Conservation (phyloP, 2,329 filamentous ascomycete genomes). For the Pyricularia sp. region DNA sequence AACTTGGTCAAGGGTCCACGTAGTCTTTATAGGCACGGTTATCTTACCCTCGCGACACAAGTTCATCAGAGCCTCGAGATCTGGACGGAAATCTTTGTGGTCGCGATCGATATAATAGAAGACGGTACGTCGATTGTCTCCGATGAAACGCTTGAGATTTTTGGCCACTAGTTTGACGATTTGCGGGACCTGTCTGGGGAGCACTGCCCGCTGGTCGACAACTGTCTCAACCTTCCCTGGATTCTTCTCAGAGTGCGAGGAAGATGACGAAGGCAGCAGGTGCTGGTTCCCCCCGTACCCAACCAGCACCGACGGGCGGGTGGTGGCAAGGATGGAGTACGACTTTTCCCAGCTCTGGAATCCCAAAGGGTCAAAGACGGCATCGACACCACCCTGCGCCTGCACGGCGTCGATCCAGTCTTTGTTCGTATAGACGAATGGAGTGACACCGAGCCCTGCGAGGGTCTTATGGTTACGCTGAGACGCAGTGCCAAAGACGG, state of each 20-base stretch:
- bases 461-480: constrained; percentile 32
- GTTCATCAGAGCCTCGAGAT: constrained; percentile 20
- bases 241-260: too few species aligned
- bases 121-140: constrained; percentile 17
- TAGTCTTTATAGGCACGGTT: constrained; percentile 24
- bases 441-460: constrained; percentile 25
- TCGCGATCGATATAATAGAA: constrained; percentile 28
- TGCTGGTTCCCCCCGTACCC: constrained; percentile 27
- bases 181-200: constrained; percentile 14
- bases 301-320: constrained; percentile 18
- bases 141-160: constrained; percentile 11
- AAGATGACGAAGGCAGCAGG: constrained; percentile 13
- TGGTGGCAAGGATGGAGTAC: constrained; percentile 29
- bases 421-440: constrained; percentile 39
- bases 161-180: constrained; percentile 24
- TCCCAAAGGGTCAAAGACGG: constrained; percentile 38
- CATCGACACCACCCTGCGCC: constrained; percentile 33
- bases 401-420: constrained; percentile 37
- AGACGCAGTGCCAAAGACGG: constrained; percentile 39
- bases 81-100: constrained; percentile 20
- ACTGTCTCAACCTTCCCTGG: neutral
- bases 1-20: constrained; percentile 31
- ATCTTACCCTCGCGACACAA: constrained; percentile 22
- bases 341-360: constrained; percentile 41
- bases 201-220: constrained; percentile 9